Conservation (phyloP, 1,284 basidiomycete genomes). For the Boletus sp. region DNA sequence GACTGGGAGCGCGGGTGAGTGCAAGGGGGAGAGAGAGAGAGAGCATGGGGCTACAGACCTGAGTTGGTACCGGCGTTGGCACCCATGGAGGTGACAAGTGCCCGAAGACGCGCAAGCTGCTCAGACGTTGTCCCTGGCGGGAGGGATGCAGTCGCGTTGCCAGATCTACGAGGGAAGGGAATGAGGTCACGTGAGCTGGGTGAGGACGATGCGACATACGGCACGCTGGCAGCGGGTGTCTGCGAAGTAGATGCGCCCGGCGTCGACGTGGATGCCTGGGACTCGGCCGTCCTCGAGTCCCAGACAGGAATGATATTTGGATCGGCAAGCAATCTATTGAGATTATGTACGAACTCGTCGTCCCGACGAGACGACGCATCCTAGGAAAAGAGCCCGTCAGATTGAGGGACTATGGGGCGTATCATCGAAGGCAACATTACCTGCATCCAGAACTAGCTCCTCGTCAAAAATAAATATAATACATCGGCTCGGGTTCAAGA, state of each 20-base stretch:
- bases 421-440: slow-evolving; percentile 35
- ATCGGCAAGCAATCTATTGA: slow-evolving; percentile 65
- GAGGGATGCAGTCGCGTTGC: slow-evolving; percentile 1
- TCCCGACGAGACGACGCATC: slow-evolving; percentile 67
- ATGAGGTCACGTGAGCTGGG: not conserved
- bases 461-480: slow-evolving; percentile 8
- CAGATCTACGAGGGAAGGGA: not conserved
- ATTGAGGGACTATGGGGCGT: not conserved
- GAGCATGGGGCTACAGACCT: slow-evolving; percentile 23
- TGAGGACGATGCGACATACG: slow-evolving; percentile 11
- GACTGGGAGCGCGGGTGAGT: not conserved
- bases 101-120: slow-evolving; percentile 51
- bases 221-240: slow-evolving; percentile 7
- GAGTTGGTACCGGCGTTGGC: slow-evolving; percentile 21
- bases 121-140: slow-evolving; percentile 42
- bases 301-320: slow-evolving; percentile 59
- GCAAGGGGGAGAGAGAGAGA: not conserved
- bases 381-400: slow-evolving; percentile 34
- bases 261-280: slow-evolving; percentile 38
- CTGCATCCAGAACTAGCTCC: slow-evolving; percentile 76
- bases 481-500: not conserved
- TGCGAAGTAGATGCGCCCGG: slow-evolving; percentile 35
- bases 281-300: slow-evolving; percentile 35
- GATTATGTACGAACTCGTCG: slow-evolving; percentile 63
- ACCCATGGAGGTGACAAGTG: slow-evolving; percentile 38